Evolutionary conservation across 1,284 basidiomycete genomes (phyloP), one percentile per base, ranked within the genome.

Genomic region (Malassezia yamatoensis): DNA sequence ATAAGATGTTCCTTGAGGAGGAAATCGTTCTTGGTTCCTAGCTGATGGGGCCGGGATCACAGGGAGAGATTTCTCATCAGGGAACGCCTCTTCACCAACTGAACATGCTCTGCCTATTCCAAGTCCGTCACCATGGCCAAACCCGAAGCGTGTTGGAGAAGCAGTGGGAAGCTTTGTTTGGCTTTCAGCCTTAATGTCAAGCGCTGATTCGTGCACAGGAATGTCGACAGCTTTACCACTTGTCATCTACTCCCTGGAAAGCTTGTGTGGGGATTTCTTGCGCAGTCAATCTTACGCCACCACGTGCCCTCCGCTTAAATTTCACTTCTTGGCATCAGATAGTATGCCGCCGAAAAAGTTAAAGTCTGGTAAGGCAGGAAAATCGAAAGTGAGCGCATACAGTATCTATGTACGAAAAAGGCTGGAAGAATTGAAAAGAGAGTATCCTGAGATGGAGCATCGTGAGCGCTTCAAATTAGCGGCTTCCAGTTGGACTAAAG

Each of bases 391-490:
- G 32, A 47, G 45, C 33, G 33, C 45, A 21, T 69, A 67, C 56
- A 61, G 62, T 56, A 43, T 48, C 24, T 66, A 62, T 55, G 64
- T 69, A 51, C 63, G 64, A 51, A 52, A 58, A 15, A 36, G 61
- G 61, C 62, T 70, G 16, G 67, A 62, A 48, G 59, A 62, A 58
- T 56, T 70, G 51, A 66, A 64, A 62, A 48, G 58, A 37, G 67
- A 67, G 45, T 59, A 64, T 49, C 66, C 68, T 11, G 37, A 53
- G 21, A 53, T 70, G 29, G 43, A 58, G 33, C 68, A 70, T 59
- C 65, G 64, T 54, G 65, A 65, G 51, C 62, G 67, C n/a, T 70
- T 68, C 64, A 65, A 70, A 59, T 50, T 63, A 8, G 65, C 67
- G 13, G 61, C 64, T 21, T 59, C 59, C 48, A 43, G 53, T 6